Conservation (phyloP, 352 stramenopile species). For the Pythium graminicola region DNA sequence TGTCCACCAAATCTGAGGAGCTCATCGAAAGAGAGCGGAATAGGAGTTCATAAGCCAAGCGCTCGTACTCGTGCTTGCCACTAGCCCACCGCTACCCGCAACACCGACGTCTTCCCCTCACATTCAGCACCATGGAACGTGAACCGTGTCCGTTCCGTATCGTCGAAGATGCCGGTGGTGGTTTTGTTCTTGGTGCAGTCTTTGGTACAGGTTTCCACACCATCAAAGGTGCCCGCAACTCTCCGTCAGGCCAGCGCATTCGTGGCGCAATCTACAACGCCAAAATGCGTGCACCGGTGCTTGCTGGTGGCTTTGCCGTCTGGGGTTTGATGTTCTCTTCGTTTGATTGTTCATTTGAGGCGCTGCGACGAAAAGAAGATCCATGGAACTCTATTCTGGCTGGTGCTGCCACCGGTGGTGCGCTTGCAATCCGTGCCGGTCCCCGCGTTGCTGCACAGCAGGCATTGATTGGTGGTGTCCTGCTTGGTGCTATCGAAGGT, state of each 20-base stretch:
- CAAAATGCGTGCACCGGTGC: conserved; percentile 91
- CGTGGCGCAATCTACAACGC: conserved; percentile 90
- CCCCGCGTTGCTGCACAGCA: conserved; percentile 91
- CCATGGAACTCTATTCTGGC: conserved; percentile 99
- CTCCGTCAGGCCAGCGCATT: conserved; percentile 87
- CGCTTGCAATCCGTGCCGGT: conserved; percentile 93
- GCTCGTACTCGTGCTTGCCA: background rate
- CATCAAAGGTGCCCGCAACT: conserved; percentile 93
- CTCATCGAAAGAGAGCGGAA: background rate
- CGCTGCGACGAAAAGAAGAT: conserved; percentile 98
- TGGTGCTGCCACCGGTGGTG: conserved; percentile 93
- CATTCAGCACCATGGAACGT: conserved; percentile 40
- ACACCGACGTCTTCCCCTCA: background rate
- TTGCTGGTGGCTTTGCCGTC: conserved; percentile 91
- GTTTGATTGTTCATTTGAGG: conserved; percentile 97
- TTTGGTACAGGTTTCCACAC: conserved; percentile 96
- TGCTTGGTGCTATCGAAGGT: conserved; percentile 96
- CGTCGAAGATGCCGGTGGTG: conserved; percentile 96
- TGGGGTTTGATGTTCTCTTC: conserved; percentile 98
- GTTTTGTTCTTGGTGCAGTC: conserved; percentile 94
- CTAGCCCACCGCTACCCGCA: background rate
- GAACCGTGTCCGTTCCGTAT: conserved; percentile 98
- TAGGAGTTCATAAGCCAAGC: too few relatives aligned
- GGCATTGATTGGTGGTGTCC: conserved; percentile 92
- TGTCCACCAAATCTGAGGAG: conserved; percentile 12